phyloP scores from a whole-genome alignment of 345 rosid genomes.

The Eucalyptus marginata region DNA sequence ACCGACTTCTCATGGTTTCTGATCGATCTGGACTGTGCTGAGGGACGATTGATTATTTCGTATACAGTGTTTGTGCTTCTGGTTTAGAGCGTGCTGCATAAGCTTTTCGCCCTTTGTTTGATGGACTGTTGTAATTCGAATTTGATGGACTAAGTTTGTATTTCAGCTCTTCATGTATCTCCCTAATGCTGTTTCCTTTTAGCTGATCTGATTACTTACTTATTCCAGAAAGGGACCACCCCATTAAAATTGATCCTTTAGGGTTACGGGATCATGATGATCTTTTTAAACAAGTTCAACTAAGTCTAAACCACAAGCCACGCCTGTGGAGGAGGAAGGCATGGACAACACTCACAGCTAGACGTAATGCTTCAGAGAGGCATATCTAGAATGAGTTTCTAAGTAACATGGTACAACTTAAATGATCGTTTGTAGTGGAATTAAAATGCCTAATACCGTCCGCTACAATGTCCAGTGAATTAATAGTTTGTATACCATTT shows the following conservation, averaged over 20 bases:
- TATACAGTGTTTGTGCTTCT: background rate
- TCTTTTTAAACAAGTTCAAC: background rate
- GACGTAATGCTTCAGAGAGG: background rate
- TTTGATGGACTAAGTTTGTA: background rate
- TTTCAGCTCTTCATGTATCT: background rate
- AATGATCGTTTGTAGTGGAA: background rate
- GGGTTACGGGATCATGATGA: background rate
- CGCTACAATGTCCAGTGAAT: background rate
- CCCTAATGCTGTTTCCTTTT: background rate
- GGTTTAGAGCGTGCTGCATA: background rate
- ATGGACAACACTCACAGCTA: background rate
- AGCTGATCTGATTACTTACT: background rate
- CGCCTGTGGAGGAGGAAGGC: background rate
- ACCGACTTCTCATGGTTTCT: slow-evolving; percentile 1
- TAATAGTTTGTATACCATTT: background rate
- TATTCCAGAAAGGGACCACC: background rate
- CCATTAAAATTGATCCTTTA: background rate
- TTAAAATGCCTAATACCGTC: background rate
- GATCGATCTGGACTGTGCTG: background rate
- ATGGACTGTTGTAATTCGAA: background rate
- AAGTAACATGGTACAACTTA: background rate
- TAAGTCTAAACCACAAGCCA: background rate
- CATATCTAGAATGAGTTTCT: background rate
- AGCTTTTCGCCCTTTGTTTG: slow-evolving; percentile 19
- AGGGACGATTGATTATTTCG: background rate